Evolutionary conservation across 352 stramenopile genomes (phyloP).

Genomic region (Globisporangium splendens): DNA sequence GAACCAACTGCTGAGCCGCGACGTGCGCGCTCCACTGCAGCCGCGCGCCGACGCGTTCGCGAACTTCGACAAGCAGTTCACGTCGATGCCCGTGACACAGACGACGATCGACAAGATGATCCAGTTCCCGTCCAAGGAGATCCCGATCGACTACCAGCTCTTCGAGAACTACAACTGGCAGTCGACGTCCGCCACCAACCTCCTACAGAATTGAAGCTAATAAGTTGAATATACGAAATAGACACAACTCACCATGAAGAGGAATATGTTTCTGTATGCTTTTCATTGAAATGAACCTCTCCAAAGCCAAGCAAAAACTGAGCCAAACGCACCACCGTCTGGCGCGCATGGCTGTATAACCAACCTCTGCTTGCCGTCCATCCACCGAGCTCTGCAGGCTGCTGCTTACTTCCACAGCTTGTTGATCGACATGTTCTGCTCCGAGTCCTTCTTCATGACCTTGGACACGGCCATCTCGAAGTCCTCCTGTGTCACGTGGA

Average conservation of each 20-base stretch:
- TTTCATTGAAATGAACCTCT: too few relatives aligned
- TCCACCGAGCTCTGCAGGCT: too few relatives aligned
- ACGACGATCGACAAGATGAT: slow-evolving; percentile 66
- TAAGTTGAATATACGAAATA: not conserved
- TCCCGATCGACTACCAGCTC: slow-evolving; percentile 77
- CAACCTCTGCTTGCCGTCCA: not conserved
- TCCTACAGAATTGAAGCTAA: slow-evolving; percentile 12
- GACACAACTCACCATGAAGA: not conserved
- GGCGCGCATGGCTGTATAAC: too few relatives aligned
- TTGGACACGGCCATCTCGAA: slow-evolving; percentile 99
- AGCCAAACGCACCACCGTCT: too few relatives aligned
- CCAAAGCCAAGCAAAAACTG: too few relatives aligned
- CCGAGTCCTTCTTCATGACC: slow-evolving; percentile 99
- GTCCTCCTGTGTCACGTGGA: slow-evolving; percentile 99
- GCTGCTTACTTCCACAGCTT: slow-evolving; percentile 99
- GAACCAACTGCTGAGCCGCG: slow-evolving; percentile 38
- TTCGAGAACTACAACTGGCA: slow-evolving; percentile 89
- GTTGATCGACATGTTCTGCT: slow-evolving; percentile 97
- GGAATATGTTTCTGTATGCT: too few relatives aligned
- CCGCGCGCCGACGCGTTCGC: slow-evolving; percentile 62
- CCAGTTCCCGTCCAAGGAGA: slow-evolving; percentile 62
- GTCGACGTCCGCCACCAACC: slow-evolving; percentile 19
- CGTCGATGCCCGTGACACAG: slow-evolving; percentile 57
- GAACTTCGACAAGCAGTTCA: slow-evolving; percentile 89
- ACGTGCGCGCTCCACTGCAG: slow-evolving; percentile 54